Evolutionary conservation across 306 rosid species (phyloP).

Genomic region (Benincasa hispida): DNA sequence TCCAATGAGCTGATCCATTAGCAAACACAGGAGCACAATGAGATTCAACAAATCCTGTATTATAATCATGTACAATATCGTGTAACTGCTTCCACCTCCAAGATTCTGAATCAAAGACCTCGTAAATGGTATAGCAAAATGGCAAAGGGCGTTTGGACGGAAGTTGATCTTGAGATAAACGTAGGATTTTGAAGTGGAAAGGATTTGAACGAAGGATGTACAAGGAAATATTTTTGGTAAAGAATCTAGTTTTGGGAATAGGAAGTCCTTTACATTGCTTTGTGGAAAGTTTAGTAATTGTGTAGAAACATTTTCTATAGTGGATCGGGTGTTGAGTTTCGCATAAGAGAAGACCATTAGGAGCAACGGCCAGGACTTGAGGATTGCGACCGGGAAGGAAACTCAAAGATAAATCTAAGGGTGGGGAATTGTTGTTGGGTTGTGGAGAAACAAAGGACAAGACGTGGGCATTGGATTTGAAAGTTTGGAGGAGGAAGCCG

Average conservation of each 20-base stretch:
- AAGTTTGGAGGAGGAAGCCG: background rate
- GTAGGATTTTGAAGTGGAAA: background rate
- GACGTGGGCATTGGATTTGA: fast-evolving
- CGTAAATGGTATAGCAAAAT: background rate
- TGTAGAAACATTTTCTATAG: background rate
- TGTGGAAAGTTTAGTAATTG: background rate
- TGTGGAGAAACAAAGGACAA: background rate
- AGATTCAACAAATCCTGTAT: background rate
- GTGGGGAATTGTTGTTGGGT: background rate
- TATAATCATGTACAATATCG: background rate
- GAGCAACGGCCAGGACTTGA: background rate
- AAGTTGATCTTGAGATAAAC: background rate
- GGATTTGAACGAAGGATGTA: background rate
- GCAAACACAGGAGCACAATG: background rate
- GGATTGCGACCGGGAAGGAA: background rate
- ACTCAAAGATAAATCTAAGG: background rate
- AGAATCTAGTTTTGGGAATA: background rate
- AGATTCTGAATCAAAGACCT: background rate
- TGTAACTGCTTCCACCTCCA: background rate
- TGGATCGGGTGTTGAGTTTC: background rate
- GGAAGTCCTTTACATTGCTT: background rate
- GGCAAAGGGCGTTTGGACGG: background rate
- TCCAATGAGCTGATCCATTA: background rate
- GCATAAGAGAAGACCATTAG: background rate
- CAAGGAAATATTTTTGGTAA: background rate